These are phyloP conservation scores for Fonsecaea multimorphosa DNA, from an alignment of 2,329 filamentous ascomycete genomes.

Conservation along the genomic window DNA sequence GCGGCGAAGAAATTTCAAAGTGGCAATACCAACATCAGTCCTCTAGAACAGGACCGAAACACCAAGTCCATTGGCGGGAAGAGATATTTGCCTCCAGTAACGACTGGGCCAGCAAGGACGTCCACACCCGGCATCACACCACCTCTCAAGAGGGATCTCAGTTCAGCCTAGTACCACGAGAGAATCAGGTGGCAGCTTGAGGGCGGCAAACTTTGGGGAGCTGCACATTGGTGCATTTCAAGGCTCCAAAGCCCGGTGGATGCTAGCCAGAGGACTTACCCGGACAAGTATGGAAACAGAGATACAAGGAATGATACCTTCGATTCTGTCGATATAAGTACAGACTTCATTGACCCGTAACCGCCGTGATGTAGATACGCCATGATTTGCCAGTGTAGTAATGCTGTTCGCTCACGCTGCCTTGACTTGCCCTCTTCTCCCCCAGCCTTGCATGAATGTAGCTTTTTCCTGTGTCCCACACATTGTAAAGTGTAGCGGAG, in stretches of 20 bases:
- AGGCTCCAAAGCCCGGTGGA: not conserved
- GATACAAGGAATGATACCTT: not conserved
- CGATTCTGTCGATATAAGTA: not conserved
- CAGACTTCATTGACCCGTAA: not conserved
- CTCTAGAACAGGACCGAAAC: not conserved
- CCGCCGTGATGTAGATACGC: constrained; percentile 3
- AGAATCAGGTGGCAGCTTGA: constrained; percentile 1
- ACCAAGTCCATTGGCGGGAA: not conserved
- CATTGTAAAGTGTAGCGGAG: not conserved
- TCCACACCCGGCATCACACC: not conserved
- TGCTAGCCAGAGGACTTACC: not conserved
- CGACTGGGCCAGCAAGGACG: not conserved
- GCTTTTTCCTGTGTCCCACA: not conserved
- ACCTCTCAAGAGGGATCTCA: not conserved
- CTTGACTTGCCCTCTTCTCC: not conserved
- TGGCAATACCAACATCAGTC: not conserved
- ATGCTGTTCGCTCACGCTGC: not conserved
- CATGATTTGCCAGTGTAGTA: not conserved
- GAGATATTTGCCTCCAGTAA: not conserved
- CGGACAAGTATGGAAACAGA: not conserved
- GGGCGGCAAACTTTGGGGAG: not conserved
- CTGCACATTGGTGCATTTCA: not conserved
- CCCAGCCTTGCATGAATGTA: not conserved
- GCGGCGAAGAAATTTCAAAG: not conserved
- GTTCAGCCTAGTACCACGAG: not conserved